phyloP scores from a whole-genome alignment of 495 filamentous ascomycete species.

The Aspergillus homomorphus region DNA sequence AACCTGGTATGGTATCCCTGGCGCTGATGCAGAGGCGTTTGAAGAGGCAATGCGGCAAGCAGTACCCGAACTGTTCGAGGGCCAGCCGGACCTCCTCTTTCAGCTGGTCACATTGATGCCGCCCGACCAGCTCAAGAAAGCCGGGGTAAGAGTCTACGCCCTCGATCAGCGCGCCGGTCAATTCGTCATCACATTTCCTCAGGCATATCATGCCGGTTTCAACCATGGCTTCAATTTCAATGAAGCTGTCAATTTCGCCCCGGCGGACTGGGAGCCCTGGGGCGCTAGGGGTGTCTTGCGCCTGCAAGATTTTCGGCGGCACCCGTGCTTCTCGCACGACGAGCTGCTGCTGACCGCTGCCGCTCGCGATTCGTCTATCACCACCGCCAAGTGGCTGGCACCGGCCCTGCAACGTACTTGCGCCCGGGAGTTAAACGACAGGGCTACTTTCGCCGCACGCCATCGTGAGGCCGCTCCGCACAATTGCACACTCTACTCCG shows the following conservation, averaged over 20 bases:
- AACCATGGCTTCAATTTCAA: conserved; percentile 99
- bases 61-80: conserved; percentile 94
- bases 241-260: conserved; percentile 97
- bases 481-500: conserved; percentile 42
- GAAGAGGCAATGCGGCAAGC: conserved; percentile 93
- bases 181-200: conserved; percentile 92
- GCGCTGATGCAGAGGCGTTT: conserved; percentile 87
- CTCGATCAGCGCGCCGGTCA: conserved; percentile 94
- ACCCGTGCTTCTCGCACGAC: conserved; percentile 96
- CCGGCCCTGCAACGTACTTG: conserved; percentile 78
- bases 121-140: conserved; percentile 91
- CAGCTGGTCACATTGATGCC: conserved; percentile 93
- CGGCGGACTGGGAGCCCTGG: conserved; percentile 93
- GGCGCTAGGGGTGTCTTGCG: conserved; percentile 83
- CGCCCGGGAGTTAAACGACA: conserved; percentile 65
- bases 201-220: conserved; percentile 89
- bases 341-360: conserved; percentile 91
- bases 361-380: conserved; percentile 74
- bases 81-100: conserved; percentile 94
- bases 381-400: conserved; percentile 91
- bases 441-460: conserved; percentile 62
- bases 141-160: conserved; percentile 88
- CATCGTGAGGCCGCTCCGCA: conserved; percentile 56
- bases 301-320: conserved; percentile 81
- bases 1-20: conserved; percentile 98